These are phyloP conservation scores for Malassezia japonica DNA, from an alignment of 1,284 basidiomycete genomes.

Conservation along the genomic window DNA sequence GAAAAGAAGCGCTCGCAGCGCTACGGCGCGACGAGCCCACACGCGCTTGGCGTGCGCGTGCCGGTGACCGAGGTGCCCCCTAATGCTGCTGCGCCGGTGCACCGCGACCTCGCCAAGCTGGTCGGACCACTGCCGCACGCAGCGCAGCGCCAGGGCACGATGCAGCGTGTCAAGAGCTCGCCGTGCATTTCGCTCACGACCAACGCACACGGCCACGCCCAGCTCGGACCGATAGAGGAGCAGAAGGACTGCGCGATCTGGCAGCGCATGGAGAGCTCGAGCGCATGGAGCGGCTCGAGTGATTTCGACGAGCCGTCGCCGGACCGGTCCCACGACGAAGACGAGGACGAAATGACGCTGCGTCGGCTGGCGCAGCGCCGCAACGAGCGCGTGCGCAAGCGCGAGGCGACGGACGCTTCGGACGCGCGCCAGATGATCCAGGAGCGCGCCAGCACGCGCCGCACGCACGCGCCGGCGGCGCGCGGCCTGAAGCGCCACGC, in stretches of 20 bases:
- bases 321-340: conserved; percentile 16
- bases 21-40: conserved; percentile 25
- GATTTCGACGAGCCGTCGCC: conserved; percentile 8
- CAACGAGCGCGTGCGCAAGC: conserved; percentile 1
- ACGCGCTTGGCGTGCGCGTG: too few species aligned
- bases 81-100: too few species aligned
- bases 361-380: conserved; percentile 35
- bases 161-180: conserved; percentile 25
- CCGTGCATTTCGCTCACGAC: conserved; percentile 29
- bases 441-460: conserved; percentile 7
- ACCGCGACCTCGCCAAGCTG: background rate
- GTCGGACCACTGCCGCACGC: conserved; percentile 16
- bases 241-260: conserved; percentile 21
- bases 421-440: conserved; percentile 27
- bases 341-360: conserved; percentile 43
- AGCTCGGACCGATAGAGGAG: conserved; percentile 8
- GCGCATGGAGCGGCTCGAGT: conserved; percentile 26
- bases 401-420: conserved; percentile 14
- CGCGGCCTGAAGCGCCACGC: conserved; percentile 17
- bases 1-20: conserved; percentile 43
- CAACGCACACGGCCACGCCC: conserved; percentile 26
- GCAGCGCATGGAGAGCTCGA: conserved; percentile 41
- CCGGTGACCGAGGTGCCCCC: background rate
- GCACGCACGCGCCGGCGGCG: conserved; percentile 1
- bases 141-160: conserved; percentile 5